phyloP scores from a whole-genome alignment of 2,329 filamentous ascomycete genomes.

The Neopestalotiopsis rosae region DNA sequence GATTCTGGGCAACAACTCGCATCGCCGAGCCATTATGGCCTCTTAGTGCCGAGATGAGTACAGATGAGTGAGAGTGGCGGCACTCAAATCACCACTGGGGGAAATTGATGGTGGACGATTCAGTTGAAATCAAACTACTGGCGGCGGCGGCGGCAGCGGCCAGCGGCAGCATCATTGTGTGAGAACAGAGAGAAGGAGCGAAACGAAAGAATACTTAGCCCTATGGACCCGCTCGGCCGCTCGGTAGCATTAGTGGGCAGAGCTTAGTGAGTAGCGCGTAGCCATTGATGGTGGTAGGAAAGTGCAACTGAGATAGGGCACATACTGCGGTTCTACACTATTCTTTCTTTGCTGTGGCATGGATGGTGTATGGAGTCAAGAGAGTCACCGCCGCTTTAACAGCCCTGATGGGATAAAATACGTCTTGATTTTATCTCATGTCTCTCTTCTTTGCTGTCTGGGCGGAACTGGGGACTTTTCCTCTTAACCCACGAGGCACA shows the following conservation, averaged over 20 bases:
- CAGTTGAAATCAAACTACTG: not conserved
- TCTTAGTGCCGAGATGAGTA: conserved; percentile 7
- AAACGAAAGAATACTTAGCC: conserved; percentile 5
- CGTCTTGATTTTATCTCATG: not conserved
- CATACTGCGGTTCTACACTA: not conserved
- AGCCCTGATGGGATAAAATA: not conserved
- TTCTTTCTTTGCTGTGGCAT: no score
- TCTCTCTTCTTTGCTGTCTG: not conserved
- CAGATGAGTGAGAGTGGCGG: not conserved
- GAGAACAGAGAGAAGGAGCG: no score
- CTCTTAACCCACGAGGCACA: not conserved
- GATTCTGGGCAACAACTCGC: not conserved
- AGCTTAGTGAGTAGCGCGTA: not conserved
- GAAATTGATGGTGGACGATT: not conserved
- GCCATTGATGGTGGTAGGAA: no score
- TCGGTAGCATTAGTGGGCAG: not conserved
- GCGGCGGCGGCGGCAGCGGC: no score
- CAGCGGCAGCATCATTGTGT: no score
- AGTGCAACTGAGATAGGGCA: not conserved
- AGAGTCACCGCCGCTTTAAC: conserved; percentile 6
- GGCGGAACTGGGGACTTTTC: not conserved
- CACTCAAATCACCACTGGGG: not conserved
- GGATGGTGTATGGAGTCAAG: not conserved
- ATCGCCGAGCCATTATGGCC: conserved; percentile 3
- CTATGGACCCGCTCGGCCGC: conserved; percentile 16